Base-by-base conservation (phyloP, 495 filamentous ascomycete genomes). In the Aspergillus hancockii region DNA sequence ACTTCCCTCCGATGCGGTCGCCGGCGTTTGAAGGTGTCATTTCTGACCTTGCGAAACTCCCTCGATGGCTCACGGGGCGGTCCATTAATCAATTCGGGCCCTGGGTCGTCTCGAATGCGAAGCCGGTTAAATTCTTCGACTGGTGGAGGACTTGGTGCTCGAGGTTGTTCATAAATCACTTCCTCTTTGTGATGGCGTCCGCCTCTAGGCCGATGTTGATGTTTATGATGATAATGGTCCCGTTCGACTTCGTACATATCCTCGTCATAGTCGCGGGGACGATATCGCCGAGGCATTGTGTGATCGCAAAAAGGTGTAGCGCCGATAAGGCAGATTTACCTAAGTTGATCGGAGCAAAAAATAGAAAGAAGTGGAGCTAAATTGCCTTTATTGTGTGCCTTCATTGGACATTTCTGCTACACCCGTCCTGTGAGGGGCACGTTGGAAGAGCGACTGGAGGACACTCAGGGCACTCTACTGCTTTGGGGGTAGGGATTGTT, bases 231-330 rank as follows among this genome's bases (percentile, higher is more conserved):
- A 3, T 43, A 34, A 30, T 52, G 47, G n/a, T 70, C 66, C 21
- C 60, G 61, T 22, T 76, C 72, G 50, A 60, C 47, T 28, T 71
- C 69, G 36, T 67, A 71, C 1, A 63, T 52, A 4, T 65, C 55
- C 14, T 74, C 73, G 52, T 70, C 69, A 50, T 74, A 71, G 1
- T 71, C 73, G 47, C 61, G 63, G 13, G 61, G 64, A 10, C 66
- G 71, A 22, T 58, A 36, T 52, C 71, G 73, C 53, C 76, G 73
- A 46, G 73, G 67, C 76, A 79, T 79, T 38, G 55, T 63, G 52
- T 1, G 38, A 23, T 28, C 22, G 9, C n/a, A 18, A 31, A 30
- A 36, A 30, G 9, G 36, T n/a, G 19, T 18, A 23, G 1, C 7
- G 19, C 16, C 8, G 16, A 47, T 47, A 14, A 47, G 21, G 2